Evolutionary conservation across 2,329 filamentous ascomycete genomes (phyloP).

Genomic region (Madurella fahalii): DNA sequence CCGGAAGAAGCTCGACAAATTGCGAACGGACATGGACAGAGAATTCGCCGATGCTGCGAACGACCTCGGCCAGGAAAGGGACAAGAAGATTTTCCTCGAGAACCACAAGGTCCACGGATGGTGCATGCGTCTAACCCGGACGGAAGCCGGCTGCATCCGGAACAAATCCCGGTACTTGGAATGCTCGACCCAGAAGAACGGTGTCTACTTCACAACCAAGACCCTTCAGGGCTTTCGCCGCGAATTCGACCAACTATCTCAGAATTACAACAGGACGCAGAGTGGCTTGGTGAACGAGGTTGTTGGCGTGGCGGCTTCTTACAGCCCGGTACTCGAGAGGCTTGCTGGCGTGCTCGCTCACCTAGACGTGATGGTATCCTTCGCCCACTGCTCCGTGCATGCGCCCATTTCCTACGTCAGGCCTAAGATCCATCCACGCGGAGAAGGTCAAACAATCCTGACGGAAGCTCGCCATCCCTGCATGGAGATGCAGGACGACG

Average conservation of each 20-base stretch:
- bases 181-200: slow-evolving; percentile 97
- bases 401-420: slow-evolving; percentile 88
- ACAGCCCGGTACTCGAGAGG: slow-evolving; percentile 86
- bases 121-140: slow-evolving; percentile 90
- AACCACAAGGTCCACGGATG: slow-evolving; percentile 95
- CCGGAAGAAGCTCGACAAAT: slow-evolving; percentile 81
- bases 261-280: slow-evolving; percentile 94
- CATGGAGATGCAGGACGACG: slow-evolving; percentile 97
- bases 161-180: slow-evolving; percentile 89
- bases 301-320: slow-evolving; percentile 87
- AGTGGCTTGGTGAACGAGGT: slow-evolving; percentile 88
- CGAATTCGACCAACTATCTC: slow-evolving; percentile 89
- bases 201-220: slow-evolving; percentile 93
- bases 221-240: slow-evolving; percentile 74
- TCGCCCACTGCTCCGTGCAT: slow-evolving; percentile 89
- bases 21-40: slow-evolving; percentile 74
- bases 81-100: slow-evolving; percentile 98
- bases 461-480: slow-evolving; percentile 93
- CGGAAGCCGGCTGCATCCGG: slow-evolving; percentile 86
- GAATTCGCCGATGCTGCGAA: slow-evolving; percentile 74
- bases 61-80: slow-evolving; percentile 85
- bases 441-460: slow-evolving; percentile 82
- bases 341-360: slow-evolving; percentile 86
- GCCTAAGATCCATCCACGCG: slow-evolving; percentile 84
- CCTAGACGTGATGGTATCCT: slow-evolving; percentile 89